These are phyloP conservation scores for Cladosporium cucumerinum DNA, from an alignment of 2,329 filamentous ascomycete genomes.

Conservation along the genomic window DNA sequence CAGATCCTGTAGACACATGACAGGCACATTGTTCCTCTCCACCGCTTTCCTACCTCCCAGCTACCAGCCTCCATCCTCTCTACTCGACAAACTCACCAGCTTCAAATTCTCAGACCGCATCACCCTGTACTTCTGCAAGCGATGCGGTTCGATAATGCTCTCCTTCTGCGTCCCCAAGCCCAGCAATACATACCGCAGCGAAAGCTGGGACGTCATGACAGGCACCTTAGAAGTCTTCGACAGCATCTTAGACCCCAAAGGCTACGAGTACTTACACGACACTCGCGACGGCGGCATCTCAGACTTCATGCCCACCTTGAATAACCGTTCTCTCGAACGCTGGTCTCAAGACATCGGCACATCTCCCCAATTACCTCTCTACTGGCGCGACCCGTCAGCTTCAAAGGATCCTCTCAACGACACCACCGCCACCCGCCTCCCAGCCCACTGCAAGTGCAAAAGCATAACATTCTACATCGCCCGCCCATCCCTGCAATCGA, in stretches of 20 bases:
- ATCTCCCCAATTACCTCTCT: slow-evolving; percentile 23
- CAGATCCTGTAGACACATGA: slow-evolving; percentile 47
- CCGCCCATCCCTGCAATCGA: slow-evolving; percentile 50
- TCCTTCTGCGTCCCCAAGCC: slow-evolving; percentile 16
- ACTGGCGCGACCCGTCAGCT: slow-evolving; percentile 20
- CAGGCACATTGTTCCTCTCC: slow-evolving; percentile 46
- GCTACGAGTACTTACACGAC: slow-evolving; percentile 34
- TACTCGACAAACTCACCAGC: slow-evolving; percentile 37
- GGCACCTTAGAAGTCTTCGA: slow-evolving; percentile 35
- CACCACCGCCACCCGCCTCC: slow-evolving; percentile 28
- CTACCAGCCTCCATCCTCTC: slow-evolving; percentile 28
- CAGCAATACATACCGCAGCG: slow-evolving; percentile 15
- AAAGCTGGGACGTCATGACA: slow-evolving; percentile 29
- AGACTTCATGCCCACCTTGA: slow-evolving; percentile 31
- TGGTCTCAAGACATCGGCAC: slow-evolving; percentile 27
- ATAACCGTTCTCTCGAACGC: slow-evolving; percentile 27
- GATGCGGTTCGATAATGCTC: slow-evolving; percentile 47
- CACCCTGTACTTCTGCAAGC: slow-evolving; percentile 49
- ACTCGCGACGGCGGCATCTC: slow-evolving; percentile 40
- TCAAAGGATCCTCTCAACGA: background rate
- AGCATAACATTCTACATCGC: slow-evolving; percentile 57
- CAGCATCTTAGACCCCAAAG: slow-evolving; percentile 29
- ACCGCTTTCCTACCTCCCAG: slow-evolving; percentile 41
- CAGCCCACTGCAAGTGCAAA: slow-evolving; percentile 54
- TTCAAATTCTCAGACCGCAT: slow-evolving; percentile 45